Evolutionary conservation across 2,329 filamentous ascomycete species (phyloP), one percentile per base, ranked within the genome.

Genomic region (Cladosporium austrohemisphaericum): DNA sequence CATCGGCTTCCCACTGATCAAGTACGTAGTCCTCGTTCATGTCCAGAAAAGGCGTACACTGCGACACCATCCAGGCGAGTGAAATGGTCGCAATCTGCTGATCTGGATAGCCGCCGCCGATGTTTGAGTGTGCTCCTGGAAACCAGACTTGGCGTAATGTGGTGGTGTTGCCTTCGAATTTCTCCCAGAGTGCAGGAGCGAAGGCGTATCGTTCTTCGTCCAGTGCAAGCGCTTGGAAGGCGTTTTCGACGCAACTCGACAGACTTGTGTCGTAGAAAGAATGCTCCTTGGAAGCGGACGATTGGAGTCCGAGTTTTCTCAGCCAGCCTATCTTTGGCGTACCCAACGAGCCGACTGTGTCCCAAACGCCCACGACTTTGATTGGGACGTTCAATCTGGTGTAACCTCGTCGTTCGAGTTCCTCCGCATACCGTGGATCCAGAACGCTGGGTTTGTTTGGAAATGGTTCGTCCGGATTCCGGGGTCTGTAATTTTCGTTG

Each of bases 1-100:
- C 68, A 5, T 70, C 73, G 20, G 68, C 61, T 16, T 74, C 71
- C 49, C 73, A 71, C 46, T 74, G 68, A 53, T 75, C 71, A 19
- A 74, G 66, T 13, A 76, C 52, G 53, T 74, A 76, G 37, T 73
- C 70, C 3, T 68, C 63, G 45, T 74, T 65, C 57, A 76, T 70
- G 52, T 76, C 74, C 50, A 75, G 58, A 36, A 75, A 74, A 1
- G 69, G 68, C 45, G 71, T 65, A 36, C 78, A 61, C 50, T 79
- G 75, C 43, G 71, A 69, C 58, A 79, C 76, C 77, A 80, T 80
- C 77, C 77, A 80, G 3, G 76, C 77, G 1, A 80, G 61, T 4
- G 72, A 71, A 22, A 79, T 76, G 32, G 78, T 74, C 9, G 74
- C 70, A 26, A 76, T 67, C 25, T 76, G 69, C 53, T 71, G 68